These are phyloP conservation scores for Corchorus capsularis DNA, from an alignment of 345 rosid species.

Conservation along the genomic window DNA sequence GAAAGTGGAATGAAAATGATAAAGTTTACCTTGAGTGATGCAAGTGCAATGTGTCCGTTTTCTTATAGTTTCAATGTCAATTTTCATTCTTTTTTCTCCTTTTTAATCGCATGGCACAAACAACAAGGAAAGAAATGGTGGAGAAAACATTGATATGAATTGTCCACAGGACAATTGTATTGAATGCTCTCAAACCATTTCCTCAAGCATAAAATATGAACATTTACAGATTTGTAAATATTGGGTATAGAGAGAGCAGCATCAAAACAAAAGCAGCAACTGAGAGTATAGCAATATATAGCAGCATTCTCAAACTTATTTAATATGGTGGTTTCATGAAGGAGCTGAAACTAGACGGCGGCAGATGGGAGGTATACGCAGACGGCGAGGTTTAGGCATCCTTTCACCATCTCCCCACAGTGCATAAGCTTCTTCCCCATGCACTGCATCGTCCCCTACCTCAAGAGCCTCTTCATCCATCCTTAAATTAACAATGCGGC, in stretches of 20 bases:
- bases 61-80: background rate
- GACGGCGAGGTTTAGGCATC: slow-evolving; percentile 20
- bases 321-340: background rate
- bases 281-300: background rate
- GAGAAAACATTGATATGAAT: background rate
- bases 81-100: background rate
- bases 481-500: slow-evolving; percentile 49
- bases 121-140: background rate
- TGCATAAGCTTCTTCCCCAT: slow-evolving; percentile 59
- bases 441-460: slow-evolving; percentile 65
- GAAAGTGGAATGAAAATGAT: background rate
- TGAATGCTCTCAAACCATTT: background rate
- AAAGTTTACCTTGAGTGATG: background rate
- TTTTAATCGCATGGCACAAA: background rate
- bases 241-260: background rate
- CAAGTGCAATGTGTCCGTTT: background rate
- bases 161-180: background rate
- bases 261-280: background rate
- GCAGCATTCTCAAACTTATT: background rate
- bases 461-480: slow-evolving; percentile 60
- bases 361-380: background rate
- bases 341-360: background rate
- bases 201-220: background rate
- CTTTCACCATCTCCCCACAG: slow-evolving; percentile 28
- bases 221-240: background rate